Percentiles rank a stretch among this genome's conserved stretches.
These are phyloP conservation scores for Diaporthe sp. DNA, from an alignment of 2,329 filamentous ascomycete species.

Conservation along the genomic window DNA sequence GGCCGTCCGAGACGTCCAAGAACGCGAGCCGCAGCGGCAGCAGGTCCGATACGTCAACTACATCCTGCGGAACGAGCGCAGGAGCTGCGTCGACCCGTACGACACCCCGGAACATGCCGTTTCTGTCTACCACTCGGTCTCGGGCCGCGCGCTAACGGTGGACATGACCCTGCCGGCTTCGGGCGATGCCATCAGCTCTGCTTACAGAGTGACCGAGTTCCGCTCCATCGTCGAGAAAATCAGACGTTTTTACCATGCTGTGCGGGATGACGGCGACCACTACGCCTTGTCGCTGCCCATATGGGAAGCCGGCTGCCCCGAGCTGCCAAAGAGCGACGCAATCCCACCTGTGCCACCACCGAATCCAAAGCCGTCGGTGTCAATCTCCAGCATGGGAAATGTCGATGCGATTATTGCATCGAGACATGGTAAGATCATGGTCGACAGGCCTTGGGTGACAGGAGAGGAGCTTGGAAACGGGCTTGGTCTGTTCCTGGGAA, in stretches of 20 bases:
- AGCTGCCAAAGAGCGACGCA: background rate
- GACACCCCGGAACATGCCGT: background rate
- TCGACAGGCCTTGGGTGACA: background rate
- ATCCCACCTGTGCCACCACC: background rate
- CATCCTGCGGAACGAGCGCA: background rate
- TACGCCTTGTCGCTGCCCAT: conserved; percentile 11
- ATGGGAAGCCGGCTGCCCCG: background rate
- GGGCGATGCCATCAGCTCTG: background rate
- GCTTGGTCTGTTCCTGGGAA: background rate
- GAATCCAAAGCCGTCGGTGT: background rate
- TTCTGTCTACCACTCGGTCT: background rate
- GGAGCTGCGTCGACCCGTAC: background rate
- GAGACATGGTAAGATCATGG: background rate
- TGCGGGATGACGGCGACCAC: background rate
- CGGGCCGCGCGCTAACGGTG: background rate
- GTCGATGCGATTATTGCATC: background rate
- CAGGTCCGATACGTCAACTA: conserved; percentile 2
- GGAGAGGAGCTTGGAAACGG: background rate
- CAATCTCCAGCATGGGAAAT: background rate
- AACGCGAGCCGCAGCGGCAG: background rate
- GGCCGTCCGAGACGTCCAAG: background rate
- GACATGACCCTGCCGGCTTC: background rate
- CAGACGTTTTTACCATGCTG: background rate
- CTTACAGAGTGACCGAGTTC: background rate
- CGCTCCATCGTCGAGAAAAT: background rate